A percentile compares a stretch with the other conserved stretches of the same genome.
phyloP scores from a whole-genome alignment of 306 rosid genomes.

The Amphicarpaea edgeworthii region DNA sequence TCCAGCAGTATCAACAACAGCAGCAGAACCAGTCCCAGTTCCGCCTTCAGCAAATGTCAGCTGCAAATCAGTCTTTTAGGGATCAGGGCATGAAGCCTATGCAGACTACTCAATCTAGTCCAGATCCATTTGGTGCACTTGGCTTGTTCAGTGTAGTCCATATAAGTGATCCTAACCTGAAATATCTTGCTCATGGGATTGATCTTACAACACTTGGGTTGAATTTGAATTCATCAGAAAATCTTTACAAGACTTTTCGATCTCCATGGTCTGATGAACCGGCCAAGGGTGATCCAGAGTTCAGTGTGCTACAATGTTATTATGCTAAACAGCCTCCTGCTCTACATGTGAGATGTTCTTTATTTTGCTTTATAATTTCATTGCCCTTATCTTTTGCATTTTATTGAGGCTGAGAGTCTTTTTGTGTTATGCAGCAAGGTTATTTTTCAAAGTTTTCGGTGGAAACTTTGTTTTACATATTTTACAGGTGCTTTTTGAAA shows the following conservation, averaged over 20 bases:
- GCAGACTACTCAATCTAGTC: constrained; percentile 76
- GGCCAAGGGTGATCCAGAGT: constrained; percentile 93
- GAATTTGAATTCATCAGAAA: constrained; percentile 91
- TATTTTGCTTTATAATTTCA: constrained; percentile 16
- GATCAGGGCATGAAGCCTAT: constrained; percentile 83
- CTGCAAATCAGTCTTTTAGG: constrained; percentile 81
- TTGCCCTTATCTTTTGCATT: constrained; percentile 10
- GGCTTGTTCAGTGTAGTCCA: constrained; percentile 90
- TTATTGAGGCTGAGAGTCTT: constrained; percentile 36
- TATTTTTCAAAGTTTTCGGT: constrained; percentile 75
- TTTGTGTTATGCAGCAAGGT: constrained; percentile 68
- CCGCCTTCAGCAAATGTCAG: constrained; percentile 81
- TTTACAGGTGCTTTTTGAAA: constrained; percentile 76
- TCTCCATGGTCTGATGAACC: constrained; percentile 99
- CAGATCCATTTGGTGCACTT: constrained; percentile 90
- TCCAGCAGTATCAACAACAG: constrained; percentile 92
- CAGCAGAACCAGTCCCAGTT: constrained; percentile 88
- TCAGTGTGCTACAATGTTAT: constrained; percentile 85
- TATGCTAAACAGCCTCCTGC: constrained; percentile 79
- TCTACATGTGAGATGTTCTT: constrained; percentile 65
- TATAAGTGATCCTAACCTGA: constrained; percentile 88
- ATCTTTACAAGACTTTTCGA: constrained; percentile 93
- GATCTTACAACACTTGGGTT: constrained; percentile 93
- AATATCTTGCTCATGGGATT: constrained; percentile 95
- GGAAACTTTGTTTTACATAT: constrained; percentile 89